phyloP scores from a whole-genome alignment of 352 stramenopile species.

The Pythium guiyangense region DNA sequence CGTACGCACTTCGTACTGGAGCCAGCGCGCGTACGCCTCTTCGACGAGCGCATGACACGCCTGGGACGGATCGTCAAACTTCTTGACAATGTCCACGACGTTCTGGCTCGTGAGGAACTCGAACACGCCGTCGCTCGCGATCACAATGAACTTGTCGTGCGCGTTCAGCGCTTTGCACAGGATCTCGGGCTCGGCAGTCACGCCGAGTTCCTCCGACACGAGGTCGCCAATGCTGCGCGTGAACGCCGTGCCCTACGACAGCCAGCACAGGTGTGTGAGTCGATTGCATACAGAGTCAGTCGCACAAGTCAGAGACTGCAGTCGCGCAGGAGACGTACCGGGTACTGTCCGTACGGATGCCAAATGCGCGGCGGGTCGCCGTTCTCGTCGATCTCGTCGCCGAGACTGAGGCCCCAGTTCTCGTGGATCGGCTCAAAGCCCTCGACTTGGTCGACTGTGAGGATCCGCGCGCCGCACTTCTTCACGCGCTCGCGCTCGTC shows the following conservation, averaged over 20 bases:
- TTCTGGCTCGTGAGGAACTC: slow-evolving; percentile 94
- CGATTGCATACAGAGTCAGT: no score
- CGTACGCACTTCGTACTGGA: slow-evolving; percentile 92
- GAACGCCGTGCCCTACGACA: slow-evolving; percentile 92
- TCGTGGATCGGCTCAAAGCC: slow-evolving; percentile 89
- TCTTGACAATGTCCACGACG: slow-evolving; percentile 89
- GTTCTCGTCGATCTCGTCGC: slow-evolving; percentile 90
- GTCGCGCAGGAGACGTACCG: slow-evolving; percentile 24
- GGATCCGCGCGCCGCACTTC: slow-evolving; percentile 91
- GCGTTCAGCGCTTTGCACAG: slow-evolving; percentile 83
- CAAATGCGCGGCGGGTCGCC: slow-evolving; percentile 91
- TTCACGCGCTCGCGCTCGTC: slow-evolving; percentile 94
- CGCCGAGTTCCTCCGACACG: slow-evolving; percentile 88
- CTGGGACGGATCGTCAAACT: slow-evolving; percentile 82
- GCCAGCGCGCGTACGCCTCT: slow-evolving; percentile 92
- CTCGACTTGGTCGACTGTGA: slow-evolving; percentile 96
- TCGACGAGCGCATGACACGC: slow-evolving; percentile 88
- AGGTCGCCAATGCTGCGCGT: slow-evolving; percentile 97
- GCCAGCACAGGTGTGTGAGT: background rate
- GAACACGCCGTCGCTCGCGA: slow-evolving; percentile 93
- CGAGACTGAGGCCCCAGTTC: slow-evolving; percentile 87
- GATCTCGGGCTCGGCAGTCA: slow-evolving; percentile 91
- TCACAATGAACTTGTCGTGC: slow-evolving; percentile 91
- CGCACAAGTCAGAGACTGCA: background rate
- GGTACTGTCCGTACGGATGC: slow-evolving; percentile 85